Conservation (phyloP, 306 rosid genomes). For the Gynostemma pentaphyllum region DNA sequence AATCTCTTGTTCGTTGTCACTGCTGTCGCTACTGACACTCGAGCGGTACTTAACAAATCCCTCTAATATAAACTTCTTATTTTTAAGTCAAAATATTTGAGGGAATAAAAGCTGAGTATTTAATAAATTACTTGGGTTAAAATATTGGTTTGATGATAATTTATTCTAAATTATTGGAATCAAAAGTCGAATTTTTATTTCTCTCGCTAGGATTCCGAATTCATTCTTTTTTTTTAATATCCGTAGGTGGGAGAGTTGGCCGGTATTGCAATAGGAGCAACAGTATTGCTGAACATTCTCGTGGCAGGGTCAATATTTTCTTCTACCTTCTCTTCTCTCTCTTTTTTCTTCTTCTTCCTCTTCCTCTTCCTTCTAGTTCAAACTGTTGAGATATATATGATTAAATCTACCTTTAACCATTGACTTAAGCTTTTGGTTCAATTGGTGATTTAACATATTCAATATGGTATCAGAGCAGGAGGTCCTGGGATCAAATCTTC, state of each 20-base stretch:
- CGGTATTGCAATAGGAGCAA: constrained; percentile 43
- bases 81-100: too few relatives aligned
- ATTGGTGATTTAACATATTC: too few relatives aligned
- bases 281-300: constrained; percentile 43
- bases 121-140: too few relatives aligned
- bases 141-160: too few relatives aligned
- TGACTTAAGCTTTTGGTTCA: too few relatives aligned
- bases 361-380: neutral
- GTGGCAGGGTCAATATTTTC: constrained; percentile 37
- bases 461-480: too few relatives aligned
- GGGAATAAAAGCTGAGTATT: too few relatives aligned
- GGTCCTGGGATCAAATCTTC: too few relatives aligned
- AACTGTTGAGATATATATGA: too few relatives aligned
- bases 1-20: constrained; percentile 39
- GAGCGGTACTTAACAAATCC: constrained; percentile 29
- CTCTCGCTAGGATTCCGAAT: too few relatives aligned
- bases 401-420: too few relatives aligned
- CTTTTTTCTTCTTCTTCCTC: neutral
- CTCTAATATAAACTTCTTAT: neutral
- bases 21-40: constrained; percentile 31
- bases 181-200: neutral
- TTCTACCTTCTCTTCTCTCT: neutral
- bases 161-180: neutral
- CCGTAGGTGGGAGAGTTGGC: constrained; percentile 42
- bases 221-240: too few relatives aligned